phyloP scores from a whole-genome alignment of 495 filamentous ascomycete genomes.

The Aspergillus wentii region DNA sequence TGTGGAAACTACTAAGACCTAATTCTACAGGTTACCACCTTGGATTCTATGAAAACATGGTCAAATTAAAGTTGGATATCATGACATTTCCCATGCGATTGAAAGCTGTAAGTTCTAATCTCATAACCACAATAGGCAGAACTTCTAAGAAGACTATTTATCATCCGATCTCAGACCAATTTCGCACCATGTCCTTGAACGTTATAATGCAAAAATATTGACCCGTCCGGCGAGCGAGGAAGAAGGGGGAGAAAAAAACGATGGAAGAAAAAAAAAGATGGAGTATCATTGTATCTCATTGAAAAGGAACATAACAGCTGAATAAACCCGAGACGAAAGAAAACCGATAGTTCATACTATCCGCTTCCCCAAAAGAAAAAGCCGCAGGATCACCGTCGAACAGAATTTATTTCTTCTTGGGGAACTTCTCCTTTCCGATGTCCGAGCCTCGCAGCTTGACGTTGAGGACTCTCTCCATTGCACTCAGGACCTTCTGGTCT shows the following conservation, averaged over 20 bases:
- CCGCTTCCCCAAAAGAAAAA: constrained; percentile 24
- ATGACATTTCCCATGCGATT: too few species aligned
- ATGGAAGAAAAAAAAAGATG: constrained; percentile 10
- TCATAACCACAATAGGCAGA: too few species aligned
- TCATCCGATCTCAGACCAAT: too few species aligned
- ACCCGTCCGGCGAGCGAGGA: too few species aligned
- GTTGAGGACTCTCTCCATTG: constrained; percentile 81
- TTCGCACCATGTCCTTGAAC: too few species aligned
- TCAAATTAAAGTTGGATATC: too few species aligned
- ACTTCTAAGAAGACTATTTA: too few species aligned
- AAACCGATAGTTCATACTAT: constrained; percentile 12
- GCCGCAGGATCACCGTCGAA: constrained; percentile 24
- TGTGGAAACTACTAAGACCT: too few species aligned
- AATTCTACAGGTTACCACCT: too few species aligned
- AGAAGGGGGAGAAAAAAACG: neutral
- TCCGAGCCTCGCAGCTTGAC: constrained; percentile 76
- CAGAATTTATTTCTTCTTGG: constrained; percentile 59
- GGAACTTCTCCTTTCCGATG: constrained; percentile 72
- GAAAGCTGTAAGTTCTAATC: too few species aligned
- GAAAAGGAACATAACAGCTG: constrained; percentile 15
- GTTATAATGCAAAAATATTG: too few species aligned
- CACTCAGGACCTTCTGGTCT: constrained; percentile 76
- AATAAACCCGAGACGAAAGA: constrained; percentile 14
- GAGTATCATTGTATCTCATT: constrained; percentile 19
- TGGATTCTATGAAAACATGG: too few species aligned